Evolutionary conservation across 495 filamentous ascomycete species (phyloP).

Genomic region (Xylaria cubensis): DNA sequence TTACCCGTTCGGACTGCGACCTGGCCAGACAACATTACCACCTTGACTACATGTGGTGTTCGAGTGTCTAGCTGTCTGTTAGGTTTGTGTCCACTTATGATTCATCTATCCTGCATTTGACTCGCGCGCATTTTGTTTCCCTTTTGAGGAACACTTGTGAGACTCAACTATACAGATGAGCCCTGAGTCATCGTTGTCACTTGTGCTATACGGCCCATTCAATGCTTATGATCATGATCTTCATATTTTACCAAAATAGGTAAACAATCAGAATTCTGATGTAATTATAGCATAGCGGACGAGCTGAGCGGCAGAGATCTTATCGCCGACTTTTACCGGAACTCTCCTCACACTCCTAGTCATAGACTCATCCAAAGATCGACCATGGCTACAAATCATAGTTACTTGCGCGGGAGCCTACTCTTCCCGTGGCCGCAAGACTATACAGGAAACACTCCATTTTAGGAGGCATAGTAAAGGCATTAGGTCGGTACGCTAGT

Average conservation of each 20-base stretch:
- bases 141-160: background rate
- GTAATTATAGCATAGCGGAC: background rate
- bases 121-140: conserved; percentile 8
- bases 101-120: background rate
- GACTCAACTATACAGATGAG: background rate
- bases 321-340: background rate
- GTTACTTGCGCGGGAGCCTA: background rate
- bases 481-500: too few relatives aligned
- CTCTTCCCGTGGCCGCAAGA: background rate
- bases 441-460: background rate
- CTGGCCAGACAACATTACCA: too few relatives aligned
- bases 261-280: background rate
- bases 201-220: background rate
- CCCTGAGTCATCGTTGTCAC: background rate
- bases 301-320: background rate
- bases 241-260: background rate
- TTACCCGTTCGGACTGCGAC: background rate
- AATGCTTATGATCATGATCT: background rate
- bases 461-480: background rate
- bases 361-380: background rate
- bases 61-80: background rate
- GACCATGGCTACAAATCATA: background rate
- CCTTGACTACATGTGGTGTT: background rate
- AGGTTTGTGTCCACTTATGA: background rate
- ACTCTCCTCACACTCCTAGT: background rate